phyloP scores from a whole-genome alignment of 2,329 filamentous ascomycete genomes.

The Neurospora crassa region DNA sequence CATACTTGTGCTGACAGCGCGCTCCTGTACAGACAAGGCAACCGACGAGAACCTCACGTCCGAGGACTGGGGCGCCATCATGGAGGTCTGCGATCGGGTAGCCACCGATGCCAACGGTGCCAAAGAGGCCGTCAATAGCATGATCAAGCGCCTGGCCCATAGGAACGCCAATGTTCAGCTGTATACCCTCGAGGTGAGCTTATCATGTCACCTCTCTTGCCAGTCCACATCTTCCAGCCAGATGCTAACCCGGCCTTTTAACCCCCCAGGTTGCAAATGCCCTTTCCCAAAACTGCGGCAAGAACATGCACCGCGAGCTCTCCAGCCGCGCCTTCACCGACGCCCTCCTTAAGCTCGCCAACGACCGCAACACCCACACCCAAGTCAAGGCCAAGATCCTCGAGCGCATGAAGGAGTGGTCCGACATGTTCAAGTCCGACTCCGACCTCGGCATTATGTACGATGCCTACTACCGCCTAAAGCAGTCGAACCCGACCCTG shows the following conservation, averaged over 20 bases:
- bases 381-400: constrained; percentile 96
- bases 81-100: constrained; percentile 55
- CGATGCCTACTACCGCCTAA: constrained; percentile 82
- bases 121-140: constrained; percentile 77
- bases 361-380: constrained; percentile 89
- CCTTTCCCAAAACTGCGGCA: constrained; percentile 83
- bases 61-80: constrained; percentile 59
- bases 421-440: constrained; percentile 84
- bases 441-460: constrained; percentile 96
- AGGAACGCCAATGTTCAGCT: constrained; percentile 94
- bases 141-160: constrained; percentile 88
- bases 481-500: constrained; percentile 75
- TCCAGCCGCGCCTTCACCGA: constrained; percentile 91
- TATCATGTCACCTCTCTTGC: neutral
- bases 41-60: constrained; percentile 97
- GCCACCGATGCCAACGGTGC: constrained; percentile 46
- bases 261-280: constrained; percentile 67
- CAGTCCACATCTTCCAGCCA: neutral
- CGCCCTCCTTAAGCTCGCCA: constrained; percentile 78
- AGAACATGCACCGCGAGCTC: constrained; percentile 78
- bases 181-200: constrained; percentile 72
- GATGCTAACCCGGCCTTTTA: neutral
- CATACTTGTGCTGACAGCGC: constrained; percentile 11
- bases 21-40: constrained; percentile 48
- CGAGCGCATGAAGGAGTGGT: constrained; percentile 94